phyloP scores from a whole-genome alignment of 2,329 filamentous ascomycete genomes.

The Exophiala aquamarina region DNA sequence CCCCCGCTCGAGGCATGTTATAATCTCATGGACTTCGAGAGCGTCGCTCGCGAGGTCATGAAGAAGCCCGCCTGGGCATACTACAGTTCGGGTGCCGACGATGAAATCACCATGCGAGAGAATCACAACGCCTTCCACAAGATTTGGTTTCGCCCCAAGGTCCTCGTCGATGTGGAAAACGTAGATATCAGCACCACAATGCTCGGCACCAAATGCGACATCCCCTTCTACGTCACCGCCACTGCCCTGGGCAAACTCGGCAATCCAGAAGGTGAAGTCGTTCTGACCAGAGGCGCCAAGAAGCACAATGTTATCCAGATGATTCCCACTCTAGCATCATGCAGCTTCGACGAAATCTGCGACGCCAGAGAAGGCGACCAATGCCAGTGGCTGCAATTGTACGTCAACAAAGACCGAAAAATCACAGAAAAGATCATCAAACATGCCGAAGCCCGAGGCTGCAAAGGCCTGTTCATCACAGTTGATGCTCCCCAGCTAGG shows the following conservation, averaged over 20 bases:
- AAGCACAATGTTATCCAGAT: constrained; percentile 94
- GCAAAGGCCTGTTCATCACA: constrained; percentile 95
- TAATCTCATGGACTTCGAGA: constrained; percentile 94
- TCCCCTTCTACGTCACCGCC: constrained; percentile 95
- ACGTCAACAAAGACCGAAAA: constrained; percentile 91
- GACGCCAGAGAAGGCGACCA: constrained; percentile 79
- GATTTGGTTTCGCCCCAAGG: constrained; percentile 90
- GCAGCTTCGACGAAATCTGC: constrained; percentile 95
- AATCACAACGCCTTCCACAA: constrained; percentile 96
- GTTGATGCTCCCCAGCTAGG: constrained; percentile 96
- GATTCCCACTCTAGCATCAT: constrained; percentile 96
- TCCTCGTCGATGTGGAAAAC: constrained; percentile 85
- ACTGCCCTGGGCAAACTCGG: constrained; percentile 95
- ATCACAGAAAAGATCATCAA: constrained; percentile 89
- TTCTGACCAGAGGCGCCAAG: constrained; percentile 78
- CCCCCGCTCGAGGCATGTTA: constrained; percentile 84
- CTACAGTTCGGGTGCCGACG: constrained; percentile 90
- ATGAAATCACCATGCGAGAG: constrained; percentile 91
- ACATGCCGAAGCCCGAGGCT: constrained; percentile 88
- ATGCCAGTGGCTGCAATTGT: constrained; percentile 94
- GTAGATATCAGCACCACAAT: constrained; percentile 89
- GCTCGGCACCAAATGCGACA: constrained; percentile 79
- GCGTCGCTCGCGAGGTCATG: constrained; percentile 86
- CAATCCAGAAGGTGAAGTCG: constrained; percentile 83
- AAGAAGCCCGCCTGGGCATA: constrained; percentile 97